Base-by-base conservation (phyloP, 164 flowering plant genomes). In the Cinnamomum chago region DNA sequence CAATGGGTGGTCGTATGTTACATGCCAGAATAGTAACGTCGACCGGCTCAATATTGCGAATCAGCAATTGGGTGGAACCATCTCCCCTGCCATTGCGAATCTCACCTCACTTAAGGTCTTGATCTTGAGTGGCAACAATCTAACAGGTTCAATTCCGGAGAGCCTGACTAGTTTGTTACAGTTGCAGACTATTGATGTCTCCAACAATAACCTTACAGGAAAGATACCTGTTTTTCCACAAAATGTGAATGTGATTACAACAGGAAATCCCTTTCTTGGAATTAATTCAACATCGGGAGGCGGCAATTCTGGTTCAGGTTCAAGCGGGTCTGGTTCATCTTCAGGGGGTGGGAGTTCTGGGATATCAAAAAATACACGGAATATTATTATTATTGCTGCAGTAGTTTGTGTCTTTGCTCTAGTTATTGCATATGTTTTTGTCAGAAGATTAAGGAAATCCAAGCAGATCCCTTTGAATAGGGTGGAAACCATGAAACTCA, bases 151-250 rank as follows among this genome's bases (percentile, higher is more conserved):
- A 0, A 84, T 90, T 22, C 91, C 94, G 1, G 76, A 65, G 15
- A 73, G 74, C 52, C 76, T 90, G 80, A 75, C 87, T 0, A 33
- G 60, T 5, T 64, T 90, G 62, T 55, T 75, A 27, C 72, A 82
- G 51, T 83, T 90, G 22, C 80, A 82, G 66, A 33, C 68, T 15
- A 17, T 90, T 20, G 93, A 90, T 78, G 85, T 88, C 33, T 82
- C 89, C 5, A 90, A 90, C 77, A 90, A 90, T 58, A 85, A 90
- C 50, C 80, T 90, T 12, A 70, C 72, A 2, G 93, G 90, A 13
- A 73, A 77, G 52, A 47, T 84, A n/a, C 91, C 90, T 0, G 33
- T 1, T 14, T 86, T 88, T 73, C 23, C 75, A 0, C 0, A 74
- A 0, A 28, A 50, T 2, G 88, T 88, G 72, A 70, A 30, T 6